These are phyloP conservation scores for Amaranthus tricolor DNA, from an alignment of 179 eudicot genomes.

Conservation along the genomic window DNA sequence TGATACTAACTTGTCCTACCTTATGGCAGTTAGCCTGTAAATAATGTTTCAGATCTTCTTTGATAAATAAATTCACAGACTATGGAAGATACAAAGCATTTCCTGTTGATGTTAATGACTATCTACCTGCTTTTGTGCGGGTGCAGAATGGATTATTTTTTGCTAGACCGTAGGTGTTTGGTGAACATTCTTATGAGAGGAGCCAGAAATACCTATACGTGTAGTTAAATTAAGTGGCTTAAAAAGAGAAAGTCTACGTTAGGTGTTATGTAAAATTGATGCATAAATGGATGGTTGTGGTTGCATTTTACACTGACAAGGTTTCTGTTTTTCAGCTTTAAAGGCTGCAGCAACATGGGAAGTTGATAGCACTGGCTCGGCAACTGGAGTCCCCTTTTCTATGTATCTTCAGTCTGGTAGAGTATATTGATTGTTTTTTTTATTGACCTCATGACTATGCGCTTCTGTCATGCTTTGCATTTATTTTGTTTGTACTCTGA, in stretches of 20 bases:
- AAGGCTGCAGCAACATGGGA: constrained; percentile 93
- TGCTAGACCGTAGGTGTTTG: background rate
- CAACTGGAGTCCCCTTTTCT: constrained; percentile 63
- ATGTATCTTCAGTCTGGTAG: constrained; percentile 94
- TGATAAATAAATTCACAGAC: background rate
- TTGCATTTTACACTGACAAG: constrained; percentile 9
- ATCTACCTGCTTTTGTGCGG: background rate
- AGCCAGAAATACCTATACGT: background rate
- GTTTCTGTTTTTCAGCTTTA: constrained; percentile 43
- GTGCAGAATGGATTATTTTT: background rate
- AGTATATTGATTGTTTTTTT: background rate
- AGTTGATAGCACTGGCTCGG: constrained; percentile 77
- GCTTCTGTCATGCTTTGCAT: constrained; percentile 1
- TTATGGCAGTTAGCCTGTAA: background rate
- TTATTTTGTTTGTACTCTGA: constrained; percentile 21
- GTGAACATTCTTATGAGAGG: background rate
- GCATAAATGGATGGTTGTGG: constrained; percentile 8
- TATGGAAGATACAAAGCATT: background rate
- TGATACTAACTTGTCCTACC: background rate
- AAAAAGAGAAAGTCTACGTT: background rate
- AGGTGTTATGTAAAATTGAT: background rate
- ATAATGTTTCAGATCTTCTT: background rate
- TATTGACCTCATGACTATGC: background rate
- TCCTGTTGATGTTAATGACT: constrained; percentile 5
- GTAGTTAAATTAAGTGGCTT: background rate